Percentiles rank a stretch among this genome's conserved stretches.
phyloP scores from a whole-genome alignment of 768 basidiomycete genomes.

The Tulasnella sp. region DNA sequence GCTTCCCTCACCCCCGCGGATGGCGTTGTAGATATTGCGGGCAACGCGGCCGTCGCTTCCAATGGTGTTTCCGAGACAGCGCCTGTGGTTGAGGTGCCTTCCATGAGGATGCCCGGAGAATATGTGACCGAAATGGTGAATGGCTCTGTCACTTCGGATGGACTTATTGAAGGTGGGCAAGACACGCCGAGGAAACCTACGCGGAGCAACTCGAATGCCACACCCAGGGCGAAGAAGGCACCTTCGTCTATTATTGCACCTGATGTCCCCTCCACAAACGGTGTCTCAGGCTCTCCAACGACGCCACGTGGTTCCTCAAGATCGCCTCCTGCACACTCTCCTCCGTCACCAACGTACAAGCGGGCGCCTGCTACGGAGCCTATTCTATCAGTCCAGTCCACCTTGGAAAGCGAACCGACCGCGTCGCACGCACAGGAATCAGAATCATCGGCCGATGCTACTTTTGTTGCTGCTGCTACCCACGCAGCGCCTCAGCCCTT shows the following conservation, averaged over 20 bases:
- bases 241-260: slow-evolving; percentile 30
- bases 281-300: slow-evolving; percentile 27
- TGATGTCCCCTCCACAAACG: slow-evolving; percentile 20
- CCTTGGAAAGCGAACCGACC: neutral
- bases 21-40: slow-evolving; percentile 11
- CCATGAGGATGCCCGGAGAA: neutral
- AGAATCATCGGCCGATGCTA: no score
- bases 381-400: neutral
- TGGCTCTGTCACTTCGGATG: neutral
- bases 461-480: no score
- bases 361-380: slow-evolving; percentile 17
- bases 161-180: neutral
- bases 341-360: slow-evolving; percentile 6
- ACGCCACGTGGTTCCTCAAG: slow-evolving; percentile 13
- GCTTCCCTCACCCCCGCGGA: neutral
- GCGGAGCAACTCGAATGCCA: slow-evolving; percentile 7
- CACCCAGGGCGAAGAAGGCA: slow-evolving; percentile 21
- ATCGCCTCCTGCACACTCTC: slow-evolving; percentile 4
- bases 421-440: neutral
- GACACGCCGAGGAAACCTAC: slow-evolving; percentile 11
- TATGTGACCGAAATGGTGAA: neutral
- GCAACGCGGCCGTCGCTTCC: slow-evolving; percentile 10
- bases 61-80: slow-evolving; percentile 22
- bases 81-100: slow-evolving; percentile 18
- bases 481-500: no score